Conservation (phyloP, 2,329 filamentous ascomycete genomes). For the Colletotrichum agaves region DNA sequence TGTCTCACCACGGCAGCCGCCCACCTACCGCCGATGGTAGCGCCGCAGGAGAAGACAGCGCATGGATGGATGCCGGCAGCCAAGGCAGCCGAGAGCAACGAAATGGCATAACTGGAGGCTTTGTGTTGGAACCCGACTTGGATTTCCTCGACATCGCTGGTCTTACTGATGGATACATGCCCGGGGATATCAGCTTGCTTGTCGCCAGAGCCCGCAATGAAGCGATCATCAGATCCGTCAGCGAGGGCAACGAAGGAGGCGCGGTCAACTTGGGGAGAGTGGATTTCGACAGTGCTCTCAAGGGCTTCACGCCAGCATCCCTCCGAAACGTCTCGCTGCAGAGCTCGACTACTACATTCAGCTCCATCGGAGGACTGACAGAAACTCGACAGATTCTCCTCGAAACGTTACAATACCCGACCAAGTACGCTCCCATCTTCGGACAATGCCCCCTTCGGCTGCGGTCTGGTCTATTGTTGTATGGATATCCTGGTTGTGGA, state of each 20-base stretch:
- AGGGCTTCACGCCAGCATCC: conserved; percentile 94
- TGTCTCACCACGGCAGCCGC: conserved; percentile 59
- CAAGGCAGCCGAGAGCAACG: conserved; percentile 58
- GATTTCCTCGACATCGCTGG: conserved; percentile 95
- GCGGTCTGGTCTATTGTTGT: conserved; percentile 90
- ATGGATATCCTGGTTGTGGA: conserved; percentile 95
- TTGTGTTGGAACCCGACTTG: conserved; percentile 78
- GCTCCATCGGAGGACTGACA: conserved; percentile 87
- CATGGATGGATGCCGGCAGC: conserved; percentile 82
- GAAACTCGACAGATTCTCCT: conserved; percentile 91
- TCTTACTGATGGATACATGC: conserved; percentile 97
- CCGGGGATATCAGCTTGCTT: conserved; percentile 87
- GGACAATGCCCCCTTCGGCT: conserved; percentile 94
- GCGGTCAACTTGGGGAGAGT: conserved; percentile 73
- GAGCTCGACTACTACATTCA: conserved; percentile 91
- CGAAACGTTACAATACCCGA: conserved; percentile 96
- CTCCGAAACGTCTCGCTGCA: conserved; percentile 94
- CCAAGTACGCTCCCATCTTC: conserved; percentile 97
- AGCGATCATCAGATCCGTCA: conserved; percentile 86
- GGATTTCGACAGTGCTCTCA: conserved; percentile 87
- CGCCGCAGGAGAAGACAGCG: conserved; percentile 62
- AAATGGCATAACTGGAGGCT: conserved; percentile 64
- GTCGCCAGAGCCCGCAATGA: conserved; percentile 91
- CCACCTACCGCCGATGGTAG: conserved; percentile 67
- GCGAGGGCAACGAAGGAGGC: conserved; percentile 55